Percentiles rank a stretch among this genome's conserved stretches.
phyloP scores from a whole-genome alignment of 1,284 basidiomycete genomes.

The Amylostereum areolatum region DNA sequence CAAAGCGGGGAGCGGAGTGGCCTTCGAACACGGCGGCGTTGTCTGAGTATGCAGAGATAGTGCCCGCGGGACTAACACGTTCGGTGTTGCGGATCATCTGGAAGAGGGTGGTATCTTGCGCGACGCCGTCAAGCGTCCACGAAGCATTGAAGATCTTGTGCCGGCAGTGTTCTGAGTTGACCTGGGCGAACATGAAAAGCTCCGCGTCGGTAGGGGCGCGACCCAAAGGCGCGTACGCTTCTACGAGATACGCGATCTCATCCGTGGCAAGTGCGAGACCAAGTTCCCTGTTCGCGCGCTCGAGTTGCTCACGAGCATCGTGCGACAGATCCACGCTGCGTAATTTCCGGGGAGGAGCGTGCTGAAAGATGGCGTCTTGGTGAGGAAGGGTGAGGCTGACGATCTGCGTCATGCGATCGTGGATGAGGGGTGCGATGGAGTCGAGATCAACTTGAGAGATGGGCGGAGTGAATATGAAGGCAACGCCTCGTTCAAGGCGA shows the following conservation, averaged over 20 bases:
- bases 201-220: slow-evolving; percentile 96
- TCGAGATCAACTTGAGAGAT: slow-evolving; percentile 39
- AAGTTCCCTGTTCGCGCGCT: slow-evolving; percentile 75
- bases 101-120: slow-evolving; percentile 81
- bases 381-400: slow-evolving; percentile 56
- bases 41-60: slow-evolving; percentile 96
- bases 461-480: slow-evolving; percentile 55
- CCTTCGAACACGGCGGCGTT: slow-evolving; percentile 96
- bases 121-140: slow-evolving; percentile 82
- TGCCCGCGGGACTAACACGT: slow-evolving; percentile 66
- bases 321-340: slow-evolving; percentile 58
- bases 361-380: slow-evolving; percentile 64
- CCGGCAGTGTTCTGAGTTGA: slow-evolving; percentile 99
- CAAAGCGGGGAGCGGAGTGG: slow-evolving; percentile 75
- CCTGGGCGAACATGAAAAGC: slow-evolving; percentile 99
- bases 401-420: slow-evolving; percentile 96
- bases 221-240: slow-evolving; percentile 53
- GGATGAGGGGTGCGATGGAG: slow-evolving; percentile 62
- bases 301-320: slow-evolving; percentile 54
- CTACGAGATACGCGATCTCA: slow-evolving; percentile 75
- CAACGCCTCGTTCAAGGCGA: slow-evolving; percentile 81
- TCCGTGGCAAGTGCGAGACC: slow-evolving; percentile 88
- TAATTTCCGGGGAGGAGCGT: slow-evolving; percentile 64
- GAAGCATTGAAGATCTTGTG: slow-evolving; percentile 99
- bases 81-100: slow-evolving; percentile 99